Base-by-base conservation (phyloP, 1,284 basidiomycete species). In the Ustilago crameri region DNA sequence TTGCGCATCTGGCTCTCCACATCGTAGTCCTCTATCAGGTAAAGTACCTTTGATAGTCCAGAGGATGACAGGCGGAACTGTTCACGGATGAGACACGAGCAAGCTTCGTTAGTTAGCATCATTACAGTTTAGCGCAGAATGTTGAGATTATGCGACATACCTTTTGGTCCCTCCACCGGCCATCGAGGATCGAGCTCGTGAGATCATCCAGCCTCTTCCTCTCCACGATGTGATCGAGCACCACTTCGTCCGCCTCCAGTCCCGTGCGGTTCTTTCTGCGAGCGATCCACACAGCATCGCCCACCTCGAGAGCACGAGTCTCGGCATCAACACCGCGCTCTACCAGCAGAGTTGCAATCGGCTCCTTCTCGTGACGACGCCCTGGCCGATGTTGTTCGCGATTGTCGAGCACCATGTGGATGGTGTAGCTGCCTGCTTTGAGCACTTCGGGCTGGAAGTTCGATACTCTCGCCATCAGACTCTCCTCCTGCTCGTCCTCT, bases 261-360 rank as follows among this genome's bases (percentile, higher is more conserved):
- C 81, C 79, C 18, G 75, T 75, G 9, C 72, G 75, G 38, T 84
- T 83, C 17, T 72, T 77, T 26, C 84, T 57, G 24, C 84, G 81
- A 1, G 87, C 87, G 15, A 89, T 81, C 88, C 88, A 89, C 24
- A 86, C 80, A 59, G 87, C 86, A 78, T 89, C 88, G 5, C 87
- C 87, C 8, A 89, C 74, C 27, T 85, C 82, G 34, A 89, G 74
- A 2, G 86, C 84, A 18, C 86, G 75, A 27, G 85, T 84, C 57
- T 87, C 86, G n/a, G 86, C 85, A 17, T 79, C 75, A 35, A 87
- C 72, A 0, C 85, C 85, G 14, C 72, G 74, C 24, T 69, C 66
- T 2, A 56, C 45, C 37, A 78, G 51, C 5, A 76, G 59, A 3
- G 61, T 68, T 9, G 75, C 74, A 9, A 80, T 67, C 24, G 49